Base-by-base conservation (phyloP, 148 eudicot genomes). In the Fallopia convolvulus region DNA sequence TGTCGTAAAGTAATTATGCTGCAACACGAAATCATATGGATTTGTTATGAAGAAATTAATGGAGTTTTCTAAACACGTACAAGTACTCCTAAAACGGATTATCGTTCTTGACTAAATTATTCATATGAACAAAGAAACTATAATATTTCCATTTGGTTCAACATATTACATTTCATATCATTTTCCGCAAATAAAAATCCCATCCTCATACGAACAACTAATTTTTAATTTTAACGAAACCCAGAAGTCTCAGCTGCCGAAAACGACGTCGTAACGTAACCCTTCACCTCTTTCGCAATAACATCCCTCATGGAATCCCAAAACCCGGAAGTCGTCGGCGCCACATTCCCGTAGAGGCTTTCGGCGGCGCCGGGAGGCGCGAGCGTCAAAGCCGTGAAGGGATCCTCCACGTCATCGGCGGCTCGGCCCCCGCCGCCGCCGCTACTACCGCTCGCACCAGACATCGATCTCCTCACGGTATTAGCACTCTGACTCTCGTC, bases 231-330 rank as follows among this genome's bases (percentile, higher is more conserved):
- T 72, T 30, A 53, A 53, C 39, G 66, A 55, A 52, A 75, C 77
- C 63, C 46, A 11, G 77, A 32, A 50, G 44, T 14, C 23, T 52
- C 46, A 3, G 33, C 36, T 2, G 32, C 52, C 50, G 36, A 23
- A 61, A 83, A 88, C 85, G 93, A 81, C 79, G 91, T 72, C 80
- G 88, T 82, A 47, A 88, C 91, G 39, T 88, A 88, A 33, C 86
- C 91, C 80, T 82, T 84, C 78, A 90, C 93, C 79, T 90, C 93
- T 77, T 87, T 88, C 15, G 91, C 91, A 15, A 88, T 86, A 48
- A 85, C 91, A 55, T 56, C 77, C 80, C 87, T 90, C 93, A 90
- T 88, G 81, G 41, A 84, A 72, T 82, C 90, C 91, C 88, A 90
- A 76, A 90, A 86, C 82, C 74, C 89, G 76, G 17, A 72, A 47